Base-by-base conservation (phyloP, 495 filamentous ascomycete species). In the Pyrenopolyporus hunteri region DNA sequence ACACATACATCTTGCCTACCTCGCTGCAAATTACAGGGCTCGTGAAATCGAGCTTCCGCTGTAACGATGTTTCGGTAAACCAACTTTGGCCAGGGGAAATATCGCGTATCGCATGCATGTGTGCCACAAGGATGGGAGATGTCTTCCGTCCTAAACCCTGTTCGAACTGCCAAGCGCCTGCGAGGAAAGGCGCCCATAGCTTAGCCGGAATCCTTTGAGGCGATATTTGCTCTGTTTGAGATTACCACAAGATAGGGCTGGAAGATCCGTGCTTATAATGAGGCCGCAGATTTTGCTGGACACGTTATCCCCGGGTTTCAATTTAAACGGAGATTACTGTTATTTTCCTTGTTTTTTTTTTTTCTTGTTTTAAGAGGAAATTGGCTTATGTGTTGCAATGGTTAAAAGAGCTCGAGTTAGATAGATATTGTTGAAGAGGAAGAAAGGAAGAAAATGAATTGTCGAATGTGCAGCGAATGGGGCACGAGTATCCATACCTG, bases 151-250 rank as follows among this genome's bases (percentile, higher is more conserved):
- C 42, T 54, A 54, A 33, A 52, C 57, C 57, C 19, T 48, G 58
- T 25, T 36, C 35, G 33, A 51, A 28, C 16, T 50, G 59, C 59
- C 59, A 56, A 56, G 51, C 49, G 13, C 26, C 43, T 29, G 33
- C 11, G 37, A 25, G 4, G 37, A 51, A 37, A 28, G 20, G 39
- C 22, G 43, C 42, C 33, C 39, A 57, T 39, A 50, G 37, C 43
- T 56, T 62, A 31, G 37, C 50, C 36, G 50, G 32, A 35, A 59
- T 59, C 57, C 37, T 39, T 61, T 32, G 16, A 37, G 25, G 28
- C 25, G 22, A 47, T 26, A 45, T 57, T 44, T n/a, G 31, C 26
- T 35, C 20, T 25, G 25, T 40, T 52, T 45, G 52, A 52, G 33
- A 13, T 57, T 23, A 52, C 51, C 42, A 61, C 43, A 43, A 48